phyloP scores from a whole-genome alignment of 2,329 filamentous ascomycete species.

The Claviceps purpurea region DNA sequence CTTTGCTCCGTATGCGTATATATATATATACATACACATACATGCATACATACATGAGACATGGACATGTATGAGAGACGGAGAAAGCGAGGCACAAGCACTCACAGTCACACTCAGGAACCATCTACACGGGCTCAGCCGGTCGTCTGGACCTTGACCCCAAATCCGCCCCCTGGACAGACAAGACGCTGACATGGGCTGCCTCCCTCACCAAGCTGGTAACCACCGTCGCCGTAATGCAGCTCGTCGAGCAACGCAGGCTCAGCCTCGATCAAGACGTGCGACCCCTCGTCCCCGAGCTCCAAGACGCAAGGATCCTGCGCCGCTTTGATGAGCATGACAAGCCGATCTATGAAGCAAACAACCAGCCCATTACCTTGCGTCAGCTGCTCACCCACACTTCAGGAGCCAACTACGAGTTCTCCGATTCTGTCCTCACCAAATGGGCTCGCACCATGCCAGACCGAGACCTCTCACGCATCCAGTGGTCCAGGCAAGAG shows the following conservation, averaged over 20 bases:
- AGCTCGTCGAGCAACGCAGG: constrained; percentile 23
- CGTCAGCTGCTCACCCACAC: constrained; percentile 36
- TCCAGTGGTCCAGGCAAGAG: constrained; percentile 21
- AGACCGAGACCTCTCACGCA: constrained; percentile 19
- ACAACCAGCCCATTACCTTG: constrained; percentile 24
- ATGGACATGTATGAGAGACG: no score
- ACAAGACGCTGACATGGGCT: constrained; percentile 21
- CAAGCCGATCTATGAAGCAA: constrained; percentile 24
- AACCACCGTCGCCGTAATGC: constrained; percentile 23
- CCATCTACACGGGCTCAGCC: constrained; percentile 22
- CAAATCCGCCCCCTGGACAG: constrained; percentile 17
- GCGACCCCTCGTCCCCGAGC: constrained; percentile 19
- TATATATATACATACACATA: neutral
- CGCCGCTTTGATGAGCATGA: constrained; percentile 22
- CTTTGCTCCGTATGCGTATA: neutral
- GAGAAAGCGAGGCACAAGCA: no score
- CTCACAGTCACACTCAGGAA: constrained; percentile 10
- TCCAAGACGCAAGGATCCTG: constrained; percentile 22
- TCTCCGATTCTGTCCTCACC: constrained; percentile 23
- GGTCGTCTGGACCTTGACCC: constrained; percentile 21
- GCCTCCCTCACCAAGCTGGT: constrained; percentile 33
- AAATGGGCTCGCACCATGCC: constrained; percentile 24
- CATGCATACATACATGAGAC: neutral
- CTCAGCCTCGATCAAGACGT: constrained; percentile 25
- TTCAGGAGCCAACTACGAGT: constrained; percentile 31